These are phyloP conservation scores for Henckelia pumila DNA, from an alignment of 257 asterid species.

Conservation along the genomic window DNA sequence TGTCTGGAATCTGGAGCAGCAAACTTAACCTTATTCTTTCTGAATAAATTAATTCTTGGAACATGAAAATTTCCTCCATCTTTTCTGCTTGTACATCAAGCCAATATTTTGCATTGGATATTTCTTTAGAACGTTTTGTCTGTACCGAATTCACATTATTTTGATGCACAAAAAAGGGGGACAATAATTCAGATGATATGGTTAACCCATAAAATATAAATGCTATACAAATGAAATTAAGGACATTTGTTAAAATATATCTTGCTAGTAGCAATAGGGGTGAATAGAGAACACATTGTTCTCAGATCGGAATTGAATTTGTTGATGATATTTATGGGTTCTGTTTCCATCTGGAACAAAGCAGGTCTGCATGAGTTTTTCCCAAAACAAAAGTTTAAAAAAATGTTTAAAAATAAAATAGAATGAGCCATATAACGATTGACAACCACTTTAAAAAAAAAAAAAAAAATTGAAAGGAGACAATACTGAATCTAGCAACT, in stretches of 20 bases:
- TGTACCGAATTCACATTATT: background rate
- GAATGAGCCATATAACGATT: too few relatives aligned
- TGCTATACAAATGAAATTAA: too few relatives aligned
- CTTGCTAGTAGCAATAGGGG: background rate
- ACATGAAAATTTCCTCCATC: constrained; percentile 14
- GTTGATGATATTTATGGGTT: background rate
- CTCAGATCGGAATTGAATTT: background rate
- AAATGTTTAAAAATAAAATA: too few relatives aligned
- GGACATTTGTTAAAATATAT: background rate
- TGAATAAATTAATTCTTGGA: constrained; percentile 23
- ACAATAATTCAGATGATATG: background rate
- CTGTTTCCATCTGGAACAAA: background rate
- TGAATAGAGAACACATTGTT: too few relatives aligned
- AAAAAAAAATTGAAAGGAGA: too few relatives aligned
- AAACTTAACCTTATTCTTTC: constrained; percentile 33
- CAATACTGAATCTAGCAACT: too few relatives aligned
- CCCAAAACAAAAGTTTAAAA: background rate
- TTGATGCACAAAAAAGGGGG: background rate
- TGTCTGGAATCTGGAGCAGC: constrained; percentile 19
- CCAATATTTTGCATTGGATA: constrained; percentile 11
- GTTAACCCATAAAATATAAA: background rate
- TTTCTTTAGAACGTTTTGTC: background rate
- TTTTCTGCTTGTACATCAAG: background rate
- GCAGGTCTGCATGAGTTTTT: background rate
- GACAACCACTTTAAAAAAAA: too few relatives aligned